These are phyloP conservation scores for Euphrasia arctica DNA, from an alignment of 305 asterid species.

Conservation along the genomic window DNA sequence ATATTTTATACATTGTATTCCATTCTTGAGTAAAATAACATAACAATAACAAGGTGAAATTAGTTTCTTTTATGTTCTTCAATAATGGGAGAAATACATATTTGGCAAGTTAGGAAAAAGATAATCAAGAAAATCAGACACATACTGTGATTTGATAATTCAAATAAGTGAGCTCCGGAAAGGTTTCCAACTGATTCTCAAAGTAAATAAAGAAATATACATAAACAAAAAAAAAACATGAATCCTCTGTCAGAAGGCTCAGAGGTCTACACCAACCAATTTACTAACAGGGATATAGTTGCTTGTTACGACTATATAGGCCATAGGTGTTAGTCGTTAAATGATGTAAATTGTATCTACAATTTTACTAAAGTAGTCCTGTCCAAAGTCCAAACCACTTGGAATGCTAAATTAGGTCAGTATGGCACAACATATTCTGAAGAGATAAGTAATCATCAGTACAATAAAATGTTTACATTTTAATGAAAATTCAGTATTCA, in stretches of 20 bases:
- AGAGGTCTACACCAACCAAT: slow-evolving; percentile 11
- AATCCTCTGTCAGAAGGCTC: slow-evolving; percentile 8
- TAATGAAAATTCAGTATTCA: neutral
- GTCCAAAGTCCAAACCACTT: slow-evolving; percentile 15
- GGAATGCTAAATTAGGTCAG: neutral
- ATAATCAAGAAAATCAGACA: slow-evolving; percentile 10
- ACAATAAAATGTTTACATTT: neutral
- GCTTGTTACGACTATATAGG: neutral
- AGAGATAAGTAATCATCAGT: slow-evolving; percentile 1
- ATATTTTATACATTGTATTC: neutral
- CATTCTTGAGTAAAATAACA: slow-evolving; percentile 4
- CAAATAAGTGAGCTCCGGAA: neutral
- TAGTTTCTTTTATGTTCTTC: neutral
- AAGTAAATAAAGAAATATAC: neutral
- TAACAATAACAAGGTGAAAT: slow-evolving; percentile 9
- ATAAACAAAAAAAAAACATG: neutral
- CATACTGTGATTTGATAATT: neutral
- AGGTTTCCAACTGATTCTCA: no score
- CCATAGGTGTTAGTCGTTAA: neutral
- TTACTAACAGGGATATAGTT: neutral
- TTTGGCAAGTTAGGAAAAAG: neutral
- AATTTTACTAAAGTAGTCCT: slow-evolving; percentile 16
- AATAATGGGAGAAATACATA: neutral
- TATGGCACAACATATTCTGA: neutral
- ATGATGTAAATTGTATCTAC: neutral